Conservation (phyloP, 2,329 filamentous ascomycete species). For the Penicillium sp. region DNA sequence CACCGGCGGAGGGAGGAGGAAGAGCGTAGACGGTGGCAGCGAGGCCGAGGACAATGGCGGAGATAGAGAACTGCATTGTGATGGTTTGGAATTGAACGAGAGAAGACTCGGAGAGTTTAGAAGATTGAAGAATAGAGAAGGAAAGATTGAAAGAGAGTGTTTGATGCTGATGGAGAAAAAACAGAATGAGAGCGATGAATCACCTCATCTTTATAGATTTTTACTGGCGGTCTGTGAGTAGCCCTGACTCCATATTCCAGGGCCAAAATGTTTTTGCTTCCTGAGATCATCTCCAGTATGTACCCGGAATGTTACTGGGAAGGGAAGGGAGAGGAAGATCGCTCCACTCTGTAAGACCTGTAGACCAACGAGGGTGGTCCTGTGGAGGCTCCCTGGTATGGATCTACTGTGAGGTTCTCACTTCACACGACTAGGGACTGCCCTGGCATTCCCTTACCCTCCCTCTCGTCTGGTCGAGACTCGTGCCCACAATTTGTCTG, state of each 20-base stretch:
- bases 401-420: conserved; percentile 21
- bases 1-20: conserved; percentile 26
- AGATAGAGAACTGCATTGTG: conserved; percentile 42
- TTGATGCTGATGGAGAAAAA: conserved; percentile 33
- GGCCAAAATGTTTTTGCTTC: conserved; percentile 12
- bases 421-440: conserved; percentile 13
- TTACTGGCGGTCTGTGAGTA: conserved; percentile 24
- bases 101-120: conserved; percentile 20
- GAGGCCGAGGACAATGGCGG: conserved; percentile 36
- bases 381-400: conserved; percentile 25
- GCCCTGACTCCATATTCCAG: conserved; percentile 8
- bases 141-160: conserved; percentile 32
- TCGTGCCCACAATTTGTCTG: not conserved
- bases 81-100: conserved; percentile 33
- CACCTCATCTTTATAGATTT: conserved; percentile 36
- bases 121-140: conserved; percentile 18
- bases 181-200: conserved; percentile 16
- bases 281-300: conserved; percentile 10
- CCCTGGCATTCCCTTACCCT: conserved; percentile 17
- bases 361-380: conserved; percentile 9
- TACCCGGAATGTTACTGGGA: conserved; percentile 35
- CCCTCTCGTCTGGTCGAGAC: not conserved
- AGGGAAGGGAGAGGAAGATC: conserved; percentile 22
- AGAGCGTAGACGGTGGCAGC: conserved; percentile 36
- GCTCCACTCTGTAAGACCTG: conserved; percentile 15